Evolutionary conservation across 2,329 filamentous ascomycete species (phyloP).

Genomic region (Aureobasidium sp.): DNA sequence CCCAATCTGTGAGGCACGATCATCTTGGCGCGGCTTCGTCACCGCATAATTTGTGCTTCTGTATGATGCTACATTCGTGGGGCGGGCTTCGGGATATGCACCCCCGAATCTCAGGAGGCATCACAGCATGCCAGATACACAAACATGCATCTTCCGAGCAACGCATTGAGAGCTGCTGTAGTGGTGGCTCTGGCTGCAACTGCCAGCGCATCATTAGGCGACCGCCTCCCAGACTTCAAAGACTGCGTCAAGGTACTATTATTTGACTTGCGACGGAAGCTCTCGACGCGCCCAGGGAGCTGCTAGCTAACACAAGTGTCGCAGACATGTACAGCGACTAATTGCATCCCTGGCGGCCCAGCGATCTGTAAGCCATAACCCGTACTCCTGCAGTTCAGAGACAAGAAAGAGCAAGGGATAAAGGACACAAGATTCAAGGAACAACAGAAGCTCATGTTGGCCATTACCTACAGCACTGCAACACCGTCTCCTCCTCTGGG

Average conservation of each 20-base stretch:
- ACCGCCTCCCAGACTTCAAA: slow-evolving; percentile 78
- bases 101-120: slow-evolving; percentile 5
- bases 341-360: slow-evolving; percentile 63
- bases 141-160: slow-evolving; percentile 8
- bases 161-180: slow-evolving; percentile 9
- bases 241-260: slow-evolving; percentile 71
- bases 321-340: slow-evolving; percentile 72
- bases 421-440: not conserved
- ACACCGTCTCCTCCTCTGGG: slow-evolving; percentile 84
- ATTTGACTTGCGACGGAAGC: not conserved
- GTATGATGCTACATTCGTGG: too few species aligned
- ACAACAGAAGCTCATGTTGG: slow-evolving; percentile 17
- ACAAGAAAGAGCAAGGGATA: not conserved
- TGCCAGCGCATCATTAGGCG: slow-evolving; percentile 67
- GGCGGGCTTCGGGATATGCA: not conserved
- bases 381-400: slow-evolving; percentile 13
- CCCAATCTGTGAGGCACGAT: not conserved
- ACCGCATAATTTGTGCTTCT: not conserved
- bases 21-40: not conserved
- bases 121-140: not conserved
- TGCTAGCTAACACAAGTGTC: slow-evolving; percentile 13
- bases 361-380: slow-evolving; percentile 58
- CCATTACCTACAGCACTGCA: slow-evolving; percentile 58
- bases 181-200: slow-evolving; percentile 6
- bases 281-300: slow-evolving; percentile 17